Evolutionary conservation across 495 filamentous ascomycete species (phyloP), one percentile per base, ranked within the genome.

Genomic region (Penicillium pancosmium): DNA sequence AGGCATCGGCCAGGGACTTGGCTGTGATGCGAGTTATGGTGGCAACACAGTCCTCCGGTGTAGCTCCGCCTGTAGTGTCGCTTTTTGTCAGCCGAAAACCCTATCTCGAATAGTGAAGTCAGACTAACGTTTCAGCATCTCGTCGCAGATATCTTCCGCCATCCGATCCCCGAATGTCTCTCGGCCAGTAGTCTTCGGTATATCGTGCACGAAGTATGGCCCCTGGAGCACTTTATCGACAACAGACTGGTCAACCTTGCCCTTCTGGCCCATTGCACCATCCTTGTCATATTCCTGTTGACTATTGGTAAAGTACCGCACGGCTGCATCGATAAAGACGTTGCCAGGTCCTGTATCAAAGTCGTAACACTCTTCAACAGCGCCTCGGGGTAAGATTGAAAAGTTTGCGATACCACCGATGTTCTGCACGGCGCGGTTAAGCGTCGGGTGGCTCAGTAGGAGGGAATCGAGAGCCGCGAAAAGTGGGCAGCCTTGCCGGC

Each of bases 1-100:
- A 60, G 44, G 52, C 58, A 47, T 80, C 70, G 34, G 79, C 71
- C 44, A 80, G 79, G 43, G 76, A 70, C 56, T 80, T 73, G 11
- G 78, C 77, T 12, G 79, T 82, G 66, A 81, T 78, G 53, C 79
- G 68, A 34, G 79, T 81, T 38, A 81, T 72, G n/a, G 78, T 80
- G 5, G 80, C 79, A n/a, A 80, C 76, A 52, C 73, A 68, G 61
- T 81, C 80, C 50, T 79, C 68, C 1, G 68, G 66, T 5, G 66
- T 71, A 51, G 77, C 60, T n/a, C 73, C 76, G 27, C 27, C 27
- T 27, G 27, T 7, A 27, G 6, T 5, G 27, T 7, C 27, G 6
- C 27, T 7, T 27, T 27, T 27, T 27, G 27, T 27, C 27, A 27
- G 27, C 27, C 27, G 27, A 27, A 27, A 27, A 27, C 27, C 5